Evolutionary conservation across 768 basidiomycete genomes (phyloP), one percentile per base, ranked within the genome.

Genomic region (Naganishia kalamii): DNA sequence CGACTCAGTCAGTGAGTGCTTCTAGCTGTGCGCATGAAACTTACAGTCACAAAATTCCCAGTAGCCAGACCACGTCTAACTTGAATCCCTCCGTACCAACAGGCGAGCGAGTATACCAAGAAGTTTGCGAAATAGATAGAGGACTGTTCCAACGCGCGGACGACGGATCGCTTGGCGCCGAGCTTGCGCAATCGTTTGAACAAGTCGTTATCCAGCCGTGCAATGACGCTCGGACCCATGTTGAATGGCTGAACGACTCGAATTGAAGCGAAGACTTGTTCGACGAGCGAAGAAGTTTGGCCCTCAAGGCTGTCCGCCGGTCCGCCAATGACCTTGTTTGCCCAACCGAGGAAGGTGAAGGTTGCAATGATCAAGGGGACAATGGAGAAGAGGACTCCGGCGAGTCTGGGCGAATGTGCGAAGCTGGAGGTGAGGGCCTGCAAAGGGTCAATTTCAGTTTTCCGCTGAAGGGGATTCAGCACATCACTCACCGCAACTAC

Each of bases 221-320:
- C 21, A 8, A 70, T 10, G 0, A 71, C 63, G 15, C 57, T 44
- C 1, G 62, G 48, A 6, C 37, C 65, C 27, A 71, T 67, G 47
- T 71, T 63, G 62, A 76, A 74, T 5, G 72, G 70, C 59, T 75
- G 74, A 27, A 72, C 69, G 60, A 72, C 69, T 11, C 75, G 64
- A 51, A 72, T 67, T 1, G 72, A 72, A 23, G 71, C 69, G 3
- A 77, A 61, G 40, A 75, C 65, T 43, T 75, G 72, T 57, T 77
- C 75, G 62, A 70, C 68, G 66, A 37, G 15, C 8, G 62, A 7
- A 0, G 62, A 63, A 7, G 62, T 47, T 21, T 25, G 37, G 33
- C 32, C 47, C 40, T 63, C 47, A 13, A 50, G 13, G 11, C 4
- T 12, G 33, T 51, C 29, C 8, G 30, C 17, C 4, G 48, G 40